A percentile compares a stretch with the other conserved stretches of the same genome.
Conservation (phyloP, 179 eudicot species). For the Nepenthes alata region DNA sequence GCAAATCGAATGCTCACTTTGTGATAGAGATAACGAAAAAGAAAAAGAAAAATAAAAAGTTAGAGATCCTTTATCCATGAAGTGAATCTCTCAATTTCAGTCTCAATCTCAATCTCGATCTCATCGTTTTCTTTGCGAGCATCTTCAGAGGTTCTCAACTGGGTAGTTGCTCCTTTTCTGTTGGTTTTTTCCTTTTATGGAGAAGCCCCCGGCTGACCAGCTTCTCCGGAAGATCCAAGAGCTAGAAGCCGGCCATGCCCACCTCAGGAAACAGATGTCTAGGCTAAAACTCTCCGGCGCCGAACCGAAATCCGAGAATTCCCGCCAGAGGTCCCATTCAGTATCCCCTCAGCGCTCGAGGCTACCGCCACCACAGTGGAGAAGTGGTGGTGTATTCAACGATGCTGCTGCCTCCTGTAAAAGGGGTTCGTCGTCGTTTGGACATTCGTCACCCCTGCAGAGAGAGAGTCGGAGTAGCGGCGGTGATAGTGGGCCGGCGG, state of each 20-base stretch:
- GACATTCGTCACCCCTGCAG: conserved; percentile 60
- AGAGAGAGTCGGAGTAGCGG: conserved; percentile 41
- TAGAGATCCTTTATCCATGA: too few species aligned
- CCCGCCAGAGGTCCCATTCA: conserved; percentile 52
- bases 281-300: conserved; percentile 31
- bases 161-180: too few species aligned
- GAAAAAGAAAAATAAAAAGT: too few species aligned
- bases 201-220: conserved; percentile 51
- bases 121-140: too few species aligned
- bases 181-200: not conserved
- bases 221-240: conserved; percentile 72
- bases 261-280: conserved; percentile 63
- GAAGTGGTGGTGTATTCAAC: conserved; percentile 13
- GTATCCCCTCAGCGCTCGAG: conserved; percentile 55
- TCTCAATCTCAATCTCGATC: too few species aligned
- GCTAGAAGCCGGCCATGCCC: conserved; percentile 74
- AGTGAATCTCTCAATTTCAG: too few species aligned
- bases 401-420: conserved; percentile 26
- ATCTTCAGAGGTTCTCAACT: too few species aligned
- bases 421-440: conserved; percentile 46
- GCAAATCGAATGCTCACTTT: too few species aligned
- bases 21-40: too few species aligned
- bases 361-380: conserved; percentile 18
- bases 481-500: conserved; percentile 15
- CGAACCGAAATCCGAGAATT: conserved; percentile 1